A percentile compares a stretch with the other conserved stretches of the same genome.
These are phyloP conservation scores for Misopates orontium DNA, from an alignment of 257 asterid species.

Conservation along the genomic window DNA sequence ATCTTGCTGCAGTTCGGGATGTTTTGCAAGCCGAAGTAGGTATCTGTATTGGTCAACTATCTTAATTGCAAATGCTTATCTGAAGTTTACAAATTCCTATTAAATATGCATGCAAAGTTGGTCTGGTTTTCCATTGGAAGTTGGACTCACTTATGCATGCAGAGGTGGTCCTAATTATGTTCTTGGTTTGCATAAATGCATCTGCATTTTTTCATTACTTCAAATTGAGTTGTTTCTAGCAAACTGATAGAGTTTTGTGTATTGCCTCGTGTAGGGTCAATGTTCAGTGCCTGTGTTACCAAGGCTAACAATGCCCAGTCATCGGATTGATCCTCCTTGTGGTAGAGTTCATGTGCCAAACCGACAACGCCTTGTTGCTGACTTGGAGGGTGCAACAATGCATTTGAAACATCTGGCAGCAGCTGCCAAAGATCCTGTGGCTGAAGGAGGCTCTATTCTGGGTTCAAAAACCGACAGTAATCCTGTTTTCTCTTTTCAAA, in stretches of 20 bases:
- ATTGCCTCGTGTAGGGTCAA: constrained; percentile 75
- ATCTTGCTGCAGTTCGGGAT: constrained; percentile 94
- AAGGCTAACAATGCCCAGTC: constrained; percentile 98
- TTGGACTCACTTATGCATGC: too few relatives aligned
- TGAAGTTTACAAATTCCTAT: neutral
- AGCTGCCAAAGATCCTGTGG: constrained; percentile 96
- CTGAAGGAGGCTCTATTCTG: constrained; percentile 99
- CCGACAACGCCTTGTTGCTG: constrained; percentile 55
- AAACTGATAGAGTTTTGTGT: constrained; percentile 14
- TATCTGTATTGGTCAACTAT: constrained; percentile 39
- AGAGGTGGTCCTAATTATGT: neutral
- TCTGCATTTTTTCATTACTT: constrained; percentile 10
- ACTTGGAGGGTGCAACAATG: constrained; percentile 76
- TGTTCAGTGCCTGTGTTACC: constrained; percentile 88
- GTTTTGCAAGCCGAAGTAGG: constrained; percentile 95
- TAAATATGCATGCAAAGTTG: too few relatives aligned
- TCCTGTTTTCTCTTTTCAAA: too few relatives aligned
- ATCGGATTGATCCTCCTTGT: constrained; percentile 96
- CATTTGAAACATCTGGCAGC: constrained; percentile 95
- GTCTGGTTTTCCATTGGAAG: too few relatives aligned
- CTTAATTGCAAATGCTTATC: neutral
- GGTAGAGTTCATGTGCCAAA: constrained; percentile 75
- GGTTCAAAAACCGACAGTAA: constrained; percentile 99
- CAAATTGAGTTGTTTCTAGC: constrained; percentile 15
- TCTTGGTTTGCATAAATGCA: neutral